Percentiles rank a stretch among this genome's conserved stretches.
Conservation (phyloP, 805 yeast species). For the Candida broadrunensis region DNA sequence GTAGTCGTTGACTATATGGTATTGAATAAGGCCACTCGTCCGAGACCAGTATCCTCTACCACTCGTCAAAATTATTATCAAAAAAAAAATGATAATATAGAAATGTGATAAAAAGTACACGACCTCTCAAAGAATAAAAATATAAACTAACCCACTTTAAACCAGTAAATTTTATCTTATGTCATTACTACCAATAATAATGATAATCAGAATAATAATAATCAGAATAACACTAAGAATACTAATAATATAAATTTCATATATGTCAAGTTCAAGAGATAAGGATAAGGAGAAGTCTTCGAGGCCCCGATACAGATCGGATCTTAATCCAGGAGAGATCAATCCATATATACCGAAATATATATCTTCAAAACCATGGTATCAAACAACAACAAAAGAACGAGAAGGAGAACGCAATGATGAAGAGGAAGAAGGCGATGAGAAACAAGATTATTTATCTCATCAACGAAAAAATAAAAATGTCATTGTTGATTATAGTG, state of each 20-base stretch:
- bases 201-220: no score
- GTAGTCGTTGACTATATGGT: no score
- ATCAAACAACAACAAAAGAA: constrained; percentile 13
- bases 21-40: no score
- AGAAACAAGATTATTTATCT: constrained; percentile 37
- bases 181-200: no score
- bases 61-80: no score
- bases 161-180: no score
- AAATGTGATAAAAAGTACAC: no score
- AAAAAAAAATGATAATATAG: no score
- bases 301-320: background rate
- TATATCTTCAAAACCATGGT: constrained; percentile 40
- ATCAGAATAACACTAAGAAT: background rate
- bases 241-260: background rate
- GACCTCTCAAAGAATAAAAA: no score
- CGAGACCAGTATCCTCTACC: no score
- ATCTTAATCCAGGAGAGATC: constrained; percentile 5
- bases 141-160: no score
- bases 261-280: background rate
- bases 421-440: constrained; percentile 33
- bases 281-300: background rate
- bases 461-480: constrained; percentile 53
- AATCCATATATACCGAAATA: constrained; percentile 39
- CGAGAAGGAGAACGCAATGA: constrained; percentile 11
- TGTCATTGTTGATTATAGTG: constrained; percentile 43